Evolutionary conservation across 2,329 filamentous ascomycete genomes (phyloP).

Genomic region (Clonostachys solani): DNA sequence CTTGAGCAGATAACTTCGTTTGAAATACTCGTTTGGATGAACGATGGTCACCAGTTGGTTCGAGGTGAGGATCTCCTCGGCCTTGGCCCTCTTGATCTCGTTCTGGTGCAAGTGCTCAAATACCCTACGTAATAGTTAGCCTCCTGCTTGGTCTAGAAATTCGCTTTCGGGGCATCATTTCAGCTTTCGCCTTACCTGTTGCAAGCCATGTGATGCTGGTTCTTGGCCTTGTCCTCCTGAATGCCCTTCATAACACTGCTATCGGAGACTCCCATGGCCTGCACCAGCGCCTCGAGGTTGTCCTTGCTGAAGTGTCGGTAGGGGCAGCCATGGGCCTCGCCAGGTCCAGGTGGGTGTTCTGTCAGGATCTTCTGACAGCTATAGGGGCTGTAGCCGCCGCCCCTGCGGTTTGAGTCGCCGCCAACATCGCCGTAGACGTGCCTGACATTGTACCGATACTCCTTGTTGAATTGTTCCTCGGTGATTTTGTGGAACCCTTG

Average conservation of each 20-base stretch:
- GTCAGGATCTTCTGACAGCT: slow-evolving; percentile 94
- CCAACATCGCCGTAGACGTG: slow-evolving; percentile 94
- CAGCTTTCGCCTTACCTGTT: slow-evolving; percentile 59
- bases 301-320: slow-evolving; percentile 90
- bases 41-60: slow-evolving; percentile 90
- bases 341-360: slow-evolving; percentile 80
- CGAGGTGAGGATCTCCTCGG: slow-evolving; percentile 65
- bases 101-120: slow-evolving; percentile 84
- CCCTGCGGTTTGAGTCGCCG: slow-evolving; percentile 81
- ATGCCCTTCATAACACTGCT: slow-evolving; percentile 74
- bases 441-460: slow-evolving; percentile 96
- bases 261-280: slow-evolving; percentile 76
- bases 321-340: slow-evolving; percentile 92
- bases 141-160: neutral
- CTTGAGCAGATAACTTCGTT: slow-evolving; percentile 85
- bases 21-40: slow-evolving; percentile 98
- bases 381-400: slow-evolving; percentile 84
- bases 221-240: slow-evolving; percentile 82
- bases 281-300: slow-evolving; percentile 74
- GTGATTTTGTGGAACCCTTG: slow-evolving; percentile 79
- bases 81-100: slow-evolving; percentile 73
- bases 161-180: neutral
- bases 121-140: slow-evolving; percentile 46
- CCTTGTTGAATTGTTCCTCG: slow-evolving; percentile 94
- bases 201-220: slow-evolving; percentile 91